Evolutionary conservation across 2,329 filamentous ascomycete genomes (phyloP).

Genomic region (Berkeleyomyces rouxiae): DNA sequence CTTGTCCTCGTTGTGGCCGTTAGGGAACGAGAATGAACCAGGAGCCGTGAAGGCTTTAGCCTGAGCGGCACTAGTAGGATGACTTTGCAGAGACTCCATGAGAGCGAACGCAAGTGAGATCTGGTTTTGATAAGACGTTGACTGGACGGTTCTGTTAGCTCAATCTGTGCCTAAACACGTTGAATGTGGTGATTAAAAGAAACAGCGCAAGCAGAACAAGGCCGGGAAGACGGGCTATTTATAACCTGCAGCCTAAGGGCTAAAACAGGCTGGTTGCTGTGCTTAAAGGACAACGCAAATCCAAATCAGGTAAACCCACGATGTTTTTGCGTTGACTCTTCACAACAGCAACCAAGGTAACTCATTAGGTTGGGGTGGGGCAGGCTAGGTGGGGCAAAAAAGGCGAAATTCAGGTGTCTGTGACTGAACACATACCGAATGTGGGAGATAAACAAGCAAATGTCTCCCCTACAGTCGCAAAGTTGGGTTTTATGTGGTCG

Average conservation of each 20-base stretch:
- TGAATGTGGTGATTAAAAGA: background rate
- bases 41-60: constrained; percentile 91
- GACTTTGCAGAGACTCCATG: constrained; percentile 84
- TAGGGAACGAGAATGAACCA: constrained; percentile 81
- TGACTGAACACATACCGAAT: constrained; percentile 36
- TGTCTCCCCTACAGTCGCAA: constrained; percentile 60
- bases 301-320: background rate
- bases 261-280: background rate
- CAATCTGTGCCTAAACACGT: no score
- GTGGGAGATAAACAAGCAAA: constrained; percentile 95
- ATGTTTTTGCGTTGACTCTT: no score
- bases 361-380: no score
- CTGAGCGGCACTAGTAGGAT: constrained; percentile 79
- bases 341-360: no score
- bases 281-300: background rate
- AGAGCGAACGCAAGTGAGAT: constrained; percentile 20
- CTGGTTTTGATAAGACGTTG: no score
- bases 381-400: background rate
- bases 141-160: no score
- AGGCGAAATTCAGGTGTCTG: constrained; percentile 12
- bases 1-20: constrained; percentile 49
- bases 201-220: no score
- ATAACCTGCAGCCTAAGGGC: no score
- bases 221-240: no score
- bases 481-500: background rate